Base-by-base conservation (phyloP, 2,329 filamentous ascomycete species). In the Orbilia quercus region DNA sequence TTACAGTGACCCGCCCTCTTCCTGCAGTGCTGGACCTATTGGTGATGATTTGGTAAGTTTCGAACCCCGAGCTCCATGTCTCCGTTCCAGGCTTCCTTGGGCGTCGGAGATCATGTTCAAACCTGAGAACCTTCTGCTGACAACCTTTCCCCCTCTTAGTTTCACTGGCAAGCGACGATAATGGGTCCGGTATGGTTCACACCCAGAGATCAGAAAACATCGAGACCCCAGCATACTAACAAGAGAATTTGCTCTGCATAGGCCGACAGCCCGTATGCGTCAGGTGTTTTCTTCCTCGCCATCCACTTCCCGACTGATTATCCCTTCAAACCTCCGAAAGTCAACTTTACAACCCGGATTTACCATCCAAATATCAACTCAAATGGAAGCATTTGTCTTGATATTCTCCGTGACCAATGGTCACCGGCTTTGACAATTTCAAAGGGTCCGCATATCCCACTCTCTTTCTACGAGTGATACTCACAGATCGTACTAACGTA, bases 301-400 rank as follows among this genome's bases (percentile, higher is more conserved):
- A 99, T 99, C 81, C 92, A 97, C 84, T 98, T 99, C 87, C 95
- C 95, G 78, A 99, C 95, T 86, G 95, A 99, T 86, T 99, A 99
- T 84, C 95, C 95, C 44, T 99, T 99, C 88, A 99, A 99, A 90
- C 95, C 95, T 76, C 95, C 95, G 79, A 99, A 99, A 88, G 93
- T 99, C 84, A 97, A 97, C 90, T 99, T 99, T 88, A 98, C 92
- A 79, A 99, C 95, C 77, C 91, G 94, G 81, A 98, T 99, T 85
- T 99, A 99, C 83, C 95, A 99, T 85, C 95, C 95, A 80, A 99
- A 99, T 85, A 99, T 99, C 92, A 99, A 99, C 89, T 96, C 92
- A 78, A 98, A 98, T 83, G 95, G 95, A 83, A 97, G 93, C 84
- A 99, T 99, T 83, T 99, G 95, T 83, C 84, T 99, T 82, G 95